Conservation (phyloP, 441 rosid genomes). For the Manihot esculenta region DNA sequence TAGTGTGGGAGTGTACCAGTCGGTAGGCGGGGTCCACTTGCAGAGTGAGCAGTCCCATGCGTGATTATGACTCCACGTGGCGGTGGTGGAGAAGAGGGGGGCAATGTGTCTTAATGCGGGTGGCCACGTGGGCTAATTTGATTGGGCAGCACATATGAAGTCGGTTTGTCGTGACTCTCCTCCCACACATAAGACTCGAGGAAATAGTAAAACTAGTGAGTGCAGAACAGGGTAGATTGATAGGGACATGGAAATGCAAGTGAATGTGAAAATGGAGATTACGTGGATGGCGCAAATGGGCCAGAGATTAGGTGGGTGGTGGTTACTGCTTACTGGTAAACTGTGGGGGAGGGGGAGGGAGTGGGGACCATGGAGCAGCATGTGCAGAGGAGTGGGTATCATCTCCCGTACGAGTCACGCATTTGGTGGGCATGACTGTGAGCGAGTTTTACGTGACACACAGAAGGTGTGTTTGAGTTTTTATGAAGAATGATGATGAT, state of each 20-base stretch:
- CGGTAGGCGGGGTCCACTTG: slow-evolving; percentile 20
- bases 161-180: slow-evolving; percentile 43
- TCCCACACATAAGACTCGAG: too few relatives aligned
- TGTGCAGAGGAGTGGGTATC: slow-evolving; percentile 23
- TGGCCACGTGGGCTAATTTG: slow-evolving; percentile 35
- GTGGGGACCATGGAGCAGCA: slow-evolving; percentile 17
- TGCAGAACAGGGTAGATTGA: slow-evolving; percentile 16
- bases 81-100: slow-evolving; percentile 18
- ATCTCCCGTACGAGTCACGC: slow-evolving; percentile 11
- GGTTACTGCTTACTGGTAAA: slow-evolving; percentile 8
- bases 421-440: background rate
- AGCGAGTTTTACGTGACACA: too few relatives aligned
- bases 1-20: background rate
- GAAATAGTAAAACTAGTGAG: background rate
- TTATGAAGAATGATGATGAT: too few relatives aligned
- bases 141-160: slow-evolving; percentile 19
- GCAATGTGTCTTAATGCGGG: slow-evolving; percentile 10
- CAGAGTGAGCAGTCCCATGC: slow-evolving; percentile 33
- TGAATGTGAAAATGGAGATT: background rate
- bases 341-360: background rate
- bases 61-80: slow-evolving; percentile 45
- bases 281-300: slow-evolving; percentile 9
- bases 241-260: background rate
- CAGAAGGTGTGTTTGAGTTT: too few relatives aligned
- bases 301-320: slow-evolving; percentile 7